A percentile compares a stretch with the other conserved stretches of the same genome.
Conservation (phyloP, 2,329 filamentous ascomycete genomes). For the Ilyonectria robusta region DNA sequence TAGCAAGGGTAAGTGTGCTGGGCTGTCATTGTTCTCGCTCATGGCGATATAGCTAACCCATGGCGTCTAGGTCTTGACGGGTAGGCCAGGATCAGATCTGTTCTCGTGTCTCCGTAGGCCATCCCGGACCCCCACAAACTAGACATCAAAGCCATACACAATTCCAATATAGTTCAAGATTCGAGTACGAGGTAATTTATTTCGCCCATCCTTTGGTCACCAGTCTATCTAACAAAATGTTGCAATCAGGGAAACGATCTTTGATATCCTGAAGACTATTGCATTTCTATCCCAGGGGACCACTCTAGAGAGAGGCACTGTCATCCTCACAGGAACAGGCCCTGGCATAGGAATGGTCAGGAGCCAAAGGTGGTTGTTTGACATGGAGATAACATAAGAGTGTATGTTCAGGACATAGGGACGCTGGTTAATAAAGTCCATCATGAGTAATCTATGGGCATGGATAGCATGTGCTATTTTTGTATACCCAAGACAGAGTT, state of each 20-base stretch:
- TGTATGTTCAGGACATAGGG: no score
- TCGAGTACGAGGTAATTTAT: conserved; percentile 43
- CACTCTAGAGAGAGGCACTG: conserved; percentile 71
- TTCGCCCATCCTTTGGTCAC: no score
- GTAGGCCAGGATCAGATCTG: conserved; percentile 63
- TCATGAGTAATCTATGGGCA: no score
- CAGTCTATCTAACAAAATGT: no score
- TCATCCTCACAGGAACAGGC: conserved; percentile 74
- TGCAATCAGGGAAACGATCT: conserved; percentile 64
- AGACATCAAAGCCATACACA: conserved; percentile 51
- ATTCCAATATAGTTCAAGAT: conserved; percentile 55
- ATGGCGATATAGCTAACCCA: no score
- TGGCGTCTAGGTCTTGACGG: conserved; percentile 54
- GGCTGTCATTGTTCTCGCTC: no score
- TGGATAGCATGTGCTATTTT: no score
- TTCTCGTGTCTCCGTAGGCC: conserved; percentile 49
- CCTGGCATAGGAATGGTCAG: no score
- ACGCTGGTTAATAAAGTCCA: no score
- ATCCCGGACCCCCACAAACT: conserved; percentile 52
- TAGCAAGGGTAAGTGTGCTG: conserved; percentile 51
- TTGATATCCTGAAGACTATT: conserved; percentile 69
- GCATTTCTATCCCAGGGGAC: conserved; percentile 71
- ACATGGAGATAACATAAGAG: no score
- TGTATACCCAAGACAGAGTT: no score
- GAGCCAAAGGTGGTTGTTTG: no score